Conservation (phyloP, 2,329 filamentous ascomycete genomes). For the Endothia cerciana region DNA sequence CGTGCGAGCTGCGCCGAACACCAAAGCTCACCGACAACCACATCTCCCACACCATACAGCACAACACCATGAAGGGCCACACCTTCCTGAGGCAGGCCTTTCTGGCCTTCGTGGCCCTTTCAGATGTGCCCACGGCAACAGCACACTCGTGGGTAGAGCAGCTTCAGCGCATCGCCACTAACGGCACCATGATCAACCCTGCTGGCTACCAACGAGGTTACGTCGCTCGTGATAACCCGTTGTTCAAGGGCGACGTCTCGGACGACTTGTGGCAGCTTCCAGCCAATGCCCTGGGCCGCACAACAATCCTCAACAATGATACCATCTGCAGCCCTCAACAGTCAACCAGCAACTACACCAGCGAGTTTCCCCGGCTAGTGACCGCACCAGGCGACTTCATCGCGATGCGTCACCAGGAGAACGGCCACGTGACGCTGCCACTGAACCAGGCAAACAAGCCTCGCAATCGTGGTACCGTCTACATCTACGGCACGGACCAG, state of each 20-base stretch:
- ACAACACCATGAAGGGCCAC: constrained; percentile 19
- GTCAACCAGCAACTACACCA: constrained; percentile 58
- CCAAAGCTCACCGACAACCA: background rate
- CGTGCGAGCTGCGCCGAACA: constrained; percentile 18
- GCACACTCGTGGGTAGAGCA: constrained; percentile 87
- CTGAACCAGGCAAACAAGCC: constrained; percentile 62
- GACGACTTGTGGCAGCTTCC: constrained; percentile 69
- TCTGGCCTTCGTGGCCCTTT: constrained; percentile 36
- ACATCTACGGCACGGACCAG: constrained; percentile 71
- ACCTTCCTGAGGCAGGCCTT: constrained; percentile 20
- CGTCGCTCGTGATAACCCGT: constrained; percentile 57
- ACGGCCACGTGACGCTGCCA: constrained; percentile 72
- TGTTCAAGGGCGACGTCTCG: constrained; percentile 55
- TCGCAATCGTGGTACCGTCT: constrained; percentile 70
- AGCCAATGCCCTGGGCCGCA: constrained; percentile 44
- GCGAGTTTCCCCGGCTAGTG: constrained; percentile 64
- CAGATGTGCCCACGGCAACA: constrained; percentile 38
- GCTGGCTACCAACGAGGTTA: constrained; percentile 78
- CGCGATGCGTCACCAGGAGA: constrained; percentile 72
- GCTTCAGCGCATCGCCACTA: constrained; percentile 69
- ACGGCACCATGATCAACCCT: constrained; percentile 73
- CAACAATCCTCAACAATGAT: constrained; percentile 38
- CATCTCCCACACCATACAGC: background rate
- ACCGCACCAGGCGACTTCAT: constrained; percentile 65
- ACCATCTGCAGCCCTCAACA: constrained; percentile 69